Evolutionary conservation across 2,329 filamentous ascomycete genomes (phyloP).

Genomic region (Fusarium agapanthi): DNA sequence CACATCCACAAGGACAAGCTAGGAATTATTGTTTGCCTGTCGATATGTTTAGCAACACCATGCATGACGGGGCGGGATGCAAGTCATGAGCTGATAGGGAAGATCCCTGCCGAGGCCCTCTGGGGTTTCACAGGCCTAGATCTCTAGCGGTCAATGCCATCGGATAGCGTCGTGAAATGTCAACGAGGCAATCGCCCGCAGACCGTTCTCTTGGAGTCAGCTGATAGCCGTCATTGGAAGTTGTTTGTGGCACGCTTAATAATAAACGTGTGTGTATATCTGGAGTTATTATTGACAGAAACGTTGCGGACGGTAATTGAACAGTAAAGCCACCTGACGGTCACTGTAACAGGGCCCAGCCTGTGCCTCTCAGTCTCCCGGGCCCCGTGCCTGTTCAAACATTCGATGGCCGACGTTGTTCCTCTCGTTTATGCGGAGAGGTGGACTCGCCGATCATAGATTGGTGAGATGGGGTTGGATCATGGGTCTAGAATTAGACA

Average conservation of each 20-base stretch:
- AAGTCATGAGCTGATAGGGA: conserved; percentile 23
- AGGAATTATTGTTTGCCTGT: neutral
- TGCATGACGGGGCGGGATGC: conserved; percentile 14
- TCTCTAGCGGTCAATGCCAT: conserved; percentile 35
- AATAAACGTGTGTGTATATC: neutral
- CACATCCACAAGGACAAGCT: neutral
- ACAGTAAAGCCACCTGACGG: neutral
- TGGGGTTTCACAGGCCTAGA: conserved; percentile 4
- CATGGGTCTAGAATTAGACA: neutral
- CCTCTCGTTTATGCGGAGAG: conserved; percentile 33
- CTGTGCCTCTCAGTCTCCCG: neutral
- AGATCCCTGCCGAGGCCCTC: conserved; percentile 29
- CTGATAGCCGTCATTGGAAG: neutral
- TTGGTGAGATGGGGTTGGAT: conserved; percentile 1
- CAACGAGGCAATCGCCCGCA: conserved; percentile 22
- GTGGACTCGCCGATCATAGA: conserved; percentile 26
- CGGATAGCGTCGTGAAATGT: conserved; percentile 5
- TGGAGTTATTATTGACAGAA: conserved; percentile 2
- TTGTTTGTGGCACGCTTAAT: neutral
- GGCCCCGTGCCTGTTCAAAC: neutral
- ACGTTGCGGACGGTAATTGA: conserved; percentile 7
- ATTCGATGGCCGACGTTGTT: conserved; percentile 17
- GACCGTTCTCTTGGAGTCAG: conserved; percentile 30
- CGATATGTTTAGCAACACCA: conserved; percentile 37
- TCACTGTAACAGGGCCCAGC: conserved; percentile 2